Base-by-base conservation (phyloP, 352 stramenopile genomes). In the Globisporangium emineosum region DNA sequence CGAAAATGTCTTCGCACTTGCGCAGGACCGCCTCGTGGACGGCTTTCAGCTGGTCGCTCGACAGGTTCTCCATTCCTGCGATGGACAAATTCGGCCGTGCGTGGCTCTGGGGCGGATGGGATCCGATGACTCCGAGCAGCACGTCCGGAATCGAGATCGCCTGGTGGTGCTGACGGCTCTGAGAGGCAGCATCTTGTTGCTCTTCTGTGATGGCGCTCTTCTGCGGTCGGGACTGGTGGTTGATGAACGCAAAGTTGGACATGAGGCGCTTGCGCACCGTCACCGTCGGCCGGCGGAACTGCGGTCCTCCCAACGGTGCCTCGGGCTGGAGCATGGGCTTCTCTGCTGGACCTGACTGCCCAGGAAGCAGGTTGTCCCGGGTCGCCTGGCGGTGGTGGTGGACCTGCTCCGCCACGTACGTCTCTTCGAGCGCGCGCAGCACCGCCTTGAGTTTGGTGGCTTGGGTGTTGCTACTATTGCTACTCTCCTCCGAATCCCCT, bases 351-450 rank as follows among this genome's bases (percentile, higher is more conserved):
- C 49, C 25, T 12, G 32, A 17, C 10, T 37, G 57, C 6, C 75
- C 9, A 33, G 33, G n/a, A 45, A 71, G 72, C 21, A 77, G 29
- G 19, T 66, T 76, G 23, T 52, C 59, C 33, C 65, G 45, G 4
- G 75, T 74, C 5, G 73, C 54, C 25, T 79, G 73, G 3, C 75
- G 70, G 2, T 75, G 77, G 9, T 79, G 75, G 59, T 83, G 67
- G n/a, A 80, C 79, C 64, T 89, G 71, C 66, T 90, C 79, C 2
- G 77, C 76, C 5, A 78, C 69, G 58, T 90, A 90, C n/a, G 77
- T 72, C 27, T 86, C 79, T 49, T 90, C 77, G 1, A 90, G 71
- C 33, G 76, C 66, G 25, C 75, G 71, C 0, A 90, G 63, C 9
- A 90, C 72, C 1, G 64, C 66, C 21, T 81, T 75, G 15, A 89